Evolutionary conservation across 2,329 filamentous ascomycete genomes (phyloP).

Genomic region (Trichoderma sp.): DNA sequence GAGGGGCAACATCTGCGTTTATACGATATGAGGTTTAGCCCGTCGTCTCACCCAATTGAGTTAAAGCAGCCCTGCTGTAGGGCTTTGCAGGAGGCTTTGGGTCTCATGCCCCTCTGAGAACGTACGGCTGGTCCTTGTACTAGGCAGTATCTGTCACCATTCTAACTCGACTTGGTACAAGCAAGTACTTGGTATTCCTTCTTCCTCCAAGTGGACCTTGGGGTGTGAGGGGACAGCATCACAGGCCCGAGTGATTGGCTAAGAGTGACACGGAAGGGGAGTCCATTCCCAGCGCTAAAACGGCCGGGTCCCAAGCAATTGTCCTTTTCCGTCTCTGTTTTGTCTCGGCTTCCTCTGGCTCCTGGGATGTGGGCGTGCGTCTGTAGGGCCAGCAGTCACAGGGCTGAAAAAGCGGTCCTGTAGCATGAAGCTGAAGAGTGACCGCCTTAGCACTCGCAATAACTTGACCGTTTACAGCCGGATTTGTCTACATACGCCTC

Average conservation of each 20-base stretch:
- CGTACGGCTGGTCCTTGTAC: not conserved
- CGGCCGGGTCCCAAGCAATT: not conserved
- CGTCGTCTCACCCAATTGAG: not conserved
- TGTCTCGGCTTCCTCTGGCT: not conserved
- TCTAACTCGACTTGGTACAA: not conserved
- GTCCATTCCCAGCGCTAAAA: not conserved
- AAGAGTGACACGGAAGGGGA: not conserved
- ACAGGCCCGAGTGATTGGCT: not conserved
- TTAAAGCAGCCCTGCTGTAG: constrained; percentile 19
- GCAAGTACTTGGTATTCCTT: not conserved
- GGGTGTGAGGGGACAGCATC: constrained; percentile 1
- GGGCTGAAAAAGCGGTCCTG: not conserved
- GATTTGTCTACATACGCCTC: not conserved
- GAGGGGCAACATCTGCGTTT: not conserved
- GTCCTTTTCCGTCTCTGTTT: not conserved
- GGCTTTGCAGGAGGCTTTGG: constrained; percentile 3
- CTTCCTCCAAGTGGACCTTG: not conserved
- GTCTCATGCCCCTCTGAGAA: not conserved
- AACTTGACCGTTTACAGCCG: not conserved
- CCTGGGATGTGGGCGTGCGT: not conserved
- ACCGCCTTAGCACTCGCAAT: not conserved
- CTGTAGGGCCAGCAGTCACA: constrained; percentile 5
- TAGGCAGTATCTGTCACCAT: not conserved
- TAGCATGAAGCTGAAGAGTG: not conserved
- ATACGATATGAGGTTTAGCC: not conserved